Base-by-base conservation (phyloP, 192 early-diverging fungal genomes). In the Kappamyces sp. region DNA sequence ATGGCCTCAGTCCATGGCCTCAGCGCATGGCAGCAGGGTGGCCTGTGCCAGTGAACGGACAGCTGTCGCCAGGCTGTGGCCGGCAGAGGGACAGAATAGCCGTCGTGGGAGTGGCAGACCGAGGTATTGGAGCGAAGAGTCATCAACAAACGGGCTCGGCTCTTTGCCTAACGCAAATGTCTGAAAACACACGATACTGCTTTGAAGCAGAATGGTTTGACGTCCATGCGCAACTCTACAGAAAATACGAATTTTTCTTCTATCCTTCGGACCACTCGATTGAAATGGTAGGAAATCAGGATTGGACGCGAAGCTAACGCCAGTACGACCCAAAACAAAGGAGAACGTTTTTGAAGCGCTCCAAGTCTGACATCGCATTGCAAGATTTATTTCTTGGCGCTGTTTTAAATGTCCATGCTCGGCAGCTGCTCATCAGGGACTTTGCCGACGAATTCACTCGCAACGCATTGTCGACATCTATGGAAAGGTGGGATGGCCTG, bases 261-360 rank as follows among this genome's bases (percentile, higher is more conserved):
- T 83, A 72, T 57, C 73, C 75, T 4, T 38, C 35, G 2, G 80
- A 83, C 65, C 66, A 67, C 44, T 66, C 74, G 31, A 71, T 83
- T 37, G 82, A 84, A 62, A 84, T 84, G 82, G 80, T 81, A 46
- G 47, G 47, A 3, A n/a, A 40, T 51, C 15, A 12, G 12, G 13
- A 39, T 15, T 36, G 10, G 12, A 37, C 49, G 5, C 35, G 9
- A 58, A 38, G 9, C 39, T 58, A 38, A 62, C 23, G 47, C 31
- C 39, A 83, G 80, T 83, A 77, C 62, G 82, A 84, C 65, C 36
- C 72, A 34, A 83, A 83, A 47, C 77, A 73, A 37, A 65, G 63
- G 32, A 50, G 77, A 38, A 77, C 77, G 3, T 84, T 82, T 60
- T 55, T 84, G 13, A 83, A 77, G 62, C 63, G 79, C 10, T 72